Base-by-base conservation (phyloP, 495 filamentous ascomycete genomes). In the Penicillium riverlandense region DNA sequence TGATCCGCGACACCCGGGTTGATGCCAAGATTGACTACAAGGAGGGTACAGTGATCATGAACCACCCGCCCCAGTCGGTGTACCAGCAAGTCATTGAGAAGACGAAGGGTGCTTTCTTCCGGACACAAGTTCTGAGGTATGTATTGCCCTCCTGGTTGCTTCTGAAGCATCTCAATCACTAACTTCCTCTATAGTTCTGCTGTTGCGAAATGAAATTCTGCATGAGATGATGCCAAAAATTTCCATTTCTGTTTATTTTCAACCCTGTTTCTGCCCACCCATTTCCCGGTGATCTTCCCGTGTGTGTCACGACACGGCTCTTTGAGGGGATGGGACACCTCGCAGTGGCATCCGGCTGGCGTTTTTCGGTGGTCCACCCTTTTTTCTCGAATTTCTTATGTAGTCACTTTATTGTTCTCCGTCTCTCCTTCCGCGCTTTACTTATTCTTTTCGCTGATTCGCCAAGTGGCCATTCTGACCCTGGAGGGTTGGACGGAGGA, bases 21-120 rank as follows among this genome's bases (percentile, higher is more conserved):
- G 92, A 98, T 57, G 92, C 94, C 49, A 98, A 98, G 79, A 94
- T 98, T 52, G 92, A 98, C 66, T 97, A 95, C 70, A 86, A 97
- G 74, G 88, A 90, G 70, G 92, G 92, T 53, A 98, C 92, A 34
- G 92, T 98, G 27, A 82, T 98, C 47, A 98, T 98, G 92, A 98
- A 98, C 72, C 92, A 98, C 71, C 92, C 92, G 36, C 90, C 92
- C 13, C 89, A 90, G 71, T 94, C 86, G 27, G 91, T 98, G 42
- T 97, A 97, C 72, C 92, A 98, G 72, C 92, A 98, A 67, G 92
- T 97, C 52, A 96, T 96, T 58, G 90, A 96, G 75, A 77, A 84
- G 67, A 96, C 90, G 31, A 92, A 92, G 78, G 90, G 90, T 53
- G 88, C 86, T 40, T 92, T 94, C 76, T 92, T 95, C 75, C 74